Evolutionary conservation across 2,329 filamentous ascomycete genomes (phyloP).

Genomic region (Diaporthe eres): DNA sequence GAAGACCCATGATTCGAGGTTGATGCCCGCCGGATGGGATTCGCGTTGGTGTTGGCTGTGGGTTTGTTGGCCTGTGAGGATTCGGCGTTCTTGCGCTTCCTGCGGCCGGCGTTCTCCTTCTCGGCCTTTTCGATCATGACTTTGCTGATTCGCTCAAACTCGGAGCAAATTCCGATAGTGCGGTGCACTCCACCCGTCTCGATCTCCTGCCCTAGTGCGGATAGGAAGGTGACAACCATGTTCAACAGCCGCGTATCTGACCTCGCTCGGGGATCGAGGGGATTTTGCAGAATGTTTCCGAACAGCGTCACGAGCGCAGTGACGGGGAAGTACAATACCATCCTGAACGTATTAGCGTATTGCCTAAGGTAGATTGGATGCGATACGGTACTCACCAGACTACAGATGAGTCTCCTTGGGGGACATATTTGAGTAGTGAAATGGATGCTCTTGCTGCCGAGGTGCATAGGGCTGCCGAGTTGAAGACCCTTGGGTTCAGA

Average conservation of each 20-base stretch:
- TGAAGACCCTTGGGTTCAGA: slow-evolving; percentile 93
- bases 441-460: slow-evolving; percentile 94
- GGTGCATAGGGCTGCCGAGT: slow-evolving; percentile 92
- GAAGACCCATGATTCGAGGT: slow-evolving; percentile 45
- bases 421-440: slow-evolving; percentile 94
- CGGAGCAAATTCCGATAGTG: slow-evolving; percentile 94
- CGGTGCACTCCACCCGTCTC: slow-evolving; percentile 92
- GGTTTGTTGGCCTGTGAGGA: slow-evolving; percentile 35
- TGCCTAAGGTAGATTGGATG: background rate
- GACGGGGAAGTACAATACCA: slow-evolving; percentile 96
- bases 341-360: slow-evolving; percentile 60
- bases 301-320: slow-evolving; percentile 95
- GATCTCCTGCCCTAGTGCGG: slow-evolving; percentile 89
- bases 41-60: slow-evolving; percentile 24
- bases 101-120: slow-evolving; percentile 82
- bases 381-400: slow-evolving; percentile 79
- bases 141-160: slow-evolving; percentile 94
- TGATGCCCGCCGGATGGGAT: slow-evolving; percentile 23
- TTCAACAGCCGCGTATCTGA: slow-evolving; percentile 94
- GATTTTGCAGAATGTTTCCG: slow-evolving; percentile 96
- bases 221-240: slow-evolving; percentile 91
- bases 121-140: slow-evolving; percentile 93
- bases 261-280: slow-evolving; percentile 87
- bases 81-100: slow-evolving; percentile 82
- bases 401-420: slow-evolving; percentile 93